Conservation (phyloP, 768 basidiomycete species). For the Exidia glandulosa region DNA sequence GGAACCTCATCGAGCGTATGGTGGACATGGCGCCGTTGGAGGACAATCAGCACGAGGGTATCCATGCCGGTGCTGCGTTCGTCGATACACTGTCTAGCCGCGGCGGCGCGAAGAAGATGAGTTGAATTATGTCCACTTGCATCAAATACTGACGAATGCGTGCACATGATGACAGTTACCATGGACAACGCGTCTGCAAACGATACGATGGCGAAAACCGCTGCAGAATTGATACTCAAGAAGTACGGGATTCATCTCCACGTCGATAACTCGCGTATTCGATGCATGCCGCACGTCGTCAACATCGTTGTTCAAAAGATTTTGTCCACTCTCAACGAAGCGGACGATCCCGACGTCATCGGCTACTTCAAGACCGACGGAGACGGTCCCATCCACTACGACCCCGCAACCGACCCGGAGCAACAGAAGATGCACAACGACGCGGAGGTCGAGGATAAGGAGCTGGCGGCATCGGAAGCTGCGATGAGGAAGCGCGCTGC, state of each 20-base stretch:
- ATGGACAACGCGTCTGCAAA: constrained; percentile 26
- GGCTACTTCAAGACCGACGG: constrained; percentile 20
- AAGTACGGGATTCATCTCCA: constrained; percentile 11
- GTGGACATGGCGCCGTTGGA: constrained; percentile 10
- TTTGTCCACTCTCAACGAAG: constrained; percentile 14
- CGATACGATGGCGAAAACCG: constrained; percentile 20
- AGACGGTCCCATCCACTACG: constrained; percentile 20
- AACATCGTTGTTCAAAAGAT: constrained; percentile 28
- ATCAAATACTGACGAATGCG: constrained; percentile 5
- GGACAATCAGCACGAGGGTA: constrained; percentile 16
- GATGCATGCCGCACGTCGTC: constrained; percentile 23
- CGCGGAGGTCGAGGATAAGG: constrained; percentile 1
- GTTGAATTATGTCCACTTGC: constrained; percentile 2
- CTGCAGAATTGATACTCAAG: constrained; percentile 9
- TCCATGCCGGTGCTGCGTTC: constrained; percentile 21
- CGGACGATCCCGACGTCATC: constrained; percentile 12
- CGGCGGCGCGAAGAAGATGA: constrained; percentile 25
- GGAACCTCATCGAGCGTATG: constrained; percentile 9
- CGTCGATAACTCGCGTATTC: constrained; percentile 22
- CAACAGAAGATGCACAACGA: constrained; percentile 10
- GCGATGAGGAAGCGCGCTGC: not conserved
- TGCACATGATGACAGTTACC: constrained; percentile 14
- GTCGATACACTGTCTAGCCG: constrained; percentile 11
- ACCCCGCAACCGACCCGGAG: constrained; percentile 16
- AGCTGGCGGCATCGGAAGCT: not conserved